A percentile compares a stretch with the other conserved stretches of the same genome.
Evolutionary conservation across 169 alveolate genomes (phyloP).

Genomic region (Plasmodium knowlesi): DNA sequence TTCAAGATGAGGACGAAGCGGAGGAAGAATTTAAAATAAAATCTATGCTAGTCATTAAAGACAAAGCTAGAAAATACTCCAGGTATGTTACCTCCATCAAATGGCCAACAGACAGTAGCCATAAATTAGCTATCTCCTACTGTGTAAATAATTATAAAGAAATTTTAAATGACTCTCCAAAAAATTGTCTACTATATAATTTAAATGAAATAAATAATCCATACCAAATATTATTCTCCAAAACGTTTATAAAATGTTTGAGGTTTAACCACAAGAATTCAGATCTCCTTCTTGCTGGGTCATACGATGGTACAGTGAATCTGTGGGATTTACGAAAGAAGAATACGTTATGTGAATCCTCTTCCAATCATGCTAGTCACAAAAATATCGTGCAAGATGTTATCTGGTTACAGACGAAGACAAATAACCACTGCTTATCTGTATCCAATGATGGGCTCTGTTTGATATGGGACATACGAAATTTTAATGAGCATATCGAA

Average conservation of each 20-base stretch:
- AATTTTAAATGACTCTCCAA: constrained; percentile 36
- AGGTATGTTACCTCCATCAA: constrained; percentile 59
- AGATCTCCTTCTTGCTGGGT: constrained; percentile 56
- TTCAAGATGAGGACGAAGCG: constrained; percentile 23
- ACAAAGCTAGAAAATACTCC: constrained; percentile 8
- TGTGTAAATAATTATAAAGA: constrained; percentile 63
- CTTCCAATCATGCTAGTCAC: constrained; percentile 52
- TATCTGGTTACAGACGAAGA: constrained; percentile 67
- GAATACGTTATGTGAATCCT: constrained; percentile 56
- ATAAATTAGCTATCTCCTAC: constrained; percentile 58
- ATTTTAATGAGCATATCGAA: constrained; percentile 36
- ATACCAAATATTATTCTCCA: constrained; percentile 53
- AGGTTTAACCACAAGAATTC: constrained; percentile 72
- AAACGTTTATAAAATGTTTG: constrained; percentile 60
- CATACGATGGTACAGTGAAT: constrained; percentile 61
- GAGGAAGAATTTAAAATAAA: constrained; percentile 62
- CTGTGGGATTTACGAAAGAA: constrained; percentile 72
- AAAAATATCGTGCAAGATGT: constrained; percentile 54
- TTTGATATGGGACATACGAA: constrained; percentile 59
- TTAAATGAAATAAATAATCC: constrained; percentile 54
- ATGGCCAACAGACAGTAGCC: constrained; percentile 58
- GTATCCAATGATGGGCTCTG: constrained; percentile 67
- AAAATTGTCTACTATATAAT: constrained; percentile 55
- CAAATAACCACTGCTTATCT: constrained; percentile 59
- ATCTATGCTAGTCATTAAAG: constrained; percentile 62